Conservation (phyloP, 2,329 filamentous ascomycete species). For the Fusarium nelsonii region DNA sequence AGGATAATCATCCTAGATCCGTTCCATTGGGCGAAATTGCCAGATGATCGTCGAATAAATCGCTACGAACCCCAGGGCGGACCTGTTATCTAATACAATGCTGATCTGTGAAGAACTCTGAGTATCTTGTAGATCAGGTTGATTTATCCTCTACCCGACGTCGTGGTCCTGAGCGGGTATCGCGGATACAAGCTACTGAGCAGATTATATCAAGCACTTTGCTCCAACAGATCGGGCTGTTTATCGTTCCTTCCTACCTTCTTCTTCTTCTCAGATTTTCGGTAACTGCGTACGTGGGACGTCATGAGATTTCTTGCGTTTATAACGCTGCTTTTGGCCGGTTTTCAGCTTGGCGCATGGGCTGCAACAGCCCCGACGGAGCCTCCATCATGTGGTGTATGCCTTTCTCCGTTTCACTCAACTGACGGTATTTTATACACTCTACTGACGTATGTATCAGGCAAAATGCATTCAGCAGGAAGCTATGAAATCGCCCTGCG, state of each 20-base stretch:
- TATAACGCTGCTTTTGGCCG: slow-evolving; percentile 16
- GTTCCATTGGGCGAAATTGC: not conserved
- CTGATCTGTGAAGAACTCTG: not conserved
- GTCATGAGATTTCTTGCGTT: not conserved
- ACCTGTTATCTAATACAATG: not conserved
- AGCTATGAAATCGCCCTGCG: slow-evolving; percentile 20
- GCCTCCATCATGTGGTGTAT: slow-evolving; percentile 33
- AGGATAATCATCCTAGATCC: not conserved
- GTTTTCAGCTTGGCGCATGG: slow-evolving; percentile 27
- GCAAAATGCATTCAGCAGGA: slow-evolving; percentile 6
- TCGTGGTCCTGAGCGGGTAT: not conserved
- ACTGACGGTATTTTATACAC: too few species aligned
- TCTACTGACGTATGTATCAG: slow-evolving; percentile 3
- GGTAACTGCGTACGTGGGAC: too few species aligned
- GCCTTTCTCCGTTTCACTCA: not conserved
- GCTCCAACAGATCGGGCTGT: not conserved
- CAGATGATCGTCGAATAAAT: not conserved
- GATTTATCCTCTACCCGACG: not conserved
- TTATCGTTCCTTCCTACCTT: not conserved
- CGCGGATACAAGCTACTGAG: not conserved
- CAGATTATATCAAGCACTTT: not conserved
- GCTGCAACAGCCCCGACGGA: slow-evolving; percentile 22
- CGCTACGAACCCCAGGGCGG: not conserved
- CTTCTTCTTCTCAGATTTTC: too few species aligned
- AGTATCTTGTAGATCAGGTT: not conserved